phyloP scores from a whole-genome alignment of 202 grass and related monocot genomes.

The Panicum virgatum region DNA sequence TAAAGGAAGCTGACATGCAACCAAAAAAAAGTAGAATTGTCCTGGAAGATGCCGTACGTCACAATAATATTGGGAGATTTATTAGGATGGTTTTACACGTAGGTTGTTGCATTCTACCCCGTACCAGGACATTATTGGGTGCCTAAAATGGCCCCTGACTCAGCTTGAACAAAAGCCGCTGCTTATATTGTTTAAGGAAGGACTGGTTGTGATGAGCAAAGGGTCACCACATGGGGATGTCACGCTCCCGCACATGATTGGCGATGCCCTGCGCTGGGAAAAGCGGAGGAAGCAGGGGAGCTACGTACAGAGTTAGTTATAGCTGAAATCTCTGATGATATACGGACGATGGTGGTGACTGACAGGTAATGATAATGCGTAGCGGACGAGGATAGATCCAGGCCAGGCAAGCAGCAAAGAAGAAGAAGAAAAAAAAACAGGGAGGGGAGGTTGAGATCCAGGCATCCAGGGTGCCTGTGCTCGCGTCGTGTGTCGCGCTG shows the following conservation, averaged over 20 bases:
- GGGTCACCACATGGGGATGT: constrained; percentile 28
- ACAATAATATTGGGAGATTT: background rate
- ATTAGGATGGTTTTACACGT: background rate
- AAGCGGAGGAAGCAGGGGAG: background rate
- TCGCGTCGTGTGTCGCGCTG: constrained; percentile 4
- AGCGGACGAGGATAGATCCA: background rate
- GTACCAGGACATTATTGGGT: background rate
- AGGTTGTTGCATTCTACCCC: background rate
- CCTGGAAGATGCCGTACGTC: background rate
- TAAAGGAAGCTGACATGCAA: background rate
- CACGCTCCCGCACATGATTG: constrained; percentile 27
- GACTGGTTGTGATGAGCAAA: no score
- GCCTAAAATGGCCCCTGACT: background rate
- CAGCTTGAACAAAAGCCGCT: background rate
- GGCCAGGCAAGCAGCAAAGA: no score
- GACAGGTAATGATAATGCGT: background rate
- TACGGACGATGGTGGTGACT: background rate
- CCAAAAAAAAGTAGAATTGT: background rate
- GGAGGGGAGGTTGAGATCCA: background rate
- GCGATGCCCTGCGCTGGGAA: background rate
- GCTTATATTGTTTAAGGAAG: background rate
- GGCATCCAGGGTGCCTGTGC: constrained; percentile 1
- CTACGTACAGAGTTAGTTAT: no score
- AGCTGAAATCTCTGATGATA: background rate
- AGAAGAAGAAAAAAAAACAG: background rate